These are phyloP conservation scores for Termitomyces sp. DNA, from an alignment of 1,284 basidiomycete genomes.

Conservation along the genomic window DNA sequence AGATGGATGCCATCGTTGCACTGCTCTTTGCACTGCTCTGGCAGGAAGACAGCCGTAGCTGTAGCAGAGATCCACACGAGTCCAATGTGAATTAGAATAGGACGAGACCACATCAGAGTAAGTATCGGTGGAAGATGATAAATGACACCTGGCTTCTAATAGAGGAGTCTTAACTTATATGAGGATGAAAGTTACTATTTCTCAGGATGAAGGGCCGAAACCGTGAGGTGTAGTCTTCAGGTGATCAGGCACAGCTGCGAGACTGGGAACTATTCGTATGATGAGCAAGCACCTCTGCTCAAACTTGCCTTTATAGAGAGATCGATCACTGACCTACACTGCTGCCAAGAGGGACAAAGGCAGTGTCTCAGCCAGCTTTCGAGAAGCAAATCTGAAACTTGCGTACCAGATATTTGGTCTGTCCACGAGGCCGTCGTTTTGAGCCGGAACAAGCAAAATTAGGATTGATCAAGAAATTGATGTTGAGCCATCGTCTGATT, in stretches of 20 bases:
- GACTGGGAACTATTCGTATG: too few species aligned
- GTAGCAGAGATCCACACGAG: neutral
- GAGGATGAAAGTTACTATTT: neutral
- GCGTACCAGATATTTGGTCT: neutral
- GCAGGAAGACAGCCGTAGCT: neutral
- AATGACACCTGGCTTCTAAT: neutral
- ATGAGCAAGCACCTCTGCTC: too few species aligned
- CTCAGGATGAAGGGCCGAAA: neutral
- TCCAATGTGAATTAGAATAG: neutral
- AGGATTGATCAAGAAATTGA: neutral
- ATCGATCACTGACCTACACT: too few species aligned
- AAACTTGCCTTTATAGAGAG: too few species aligned
- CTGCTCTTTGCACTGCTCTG: constrained; percentile 13
- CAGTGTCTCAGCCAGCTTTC: neutral
- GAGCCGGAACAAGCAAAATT: neutral
- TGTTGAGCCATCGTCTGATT: too few species aligned
- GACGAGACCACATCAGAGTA: neutral
- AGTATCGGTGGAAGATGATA: neutral
- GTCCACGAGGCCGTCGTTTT: neutral
- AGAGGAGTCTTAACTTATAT: neutral
- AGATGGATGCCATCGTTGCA: constrained; percentile 30
- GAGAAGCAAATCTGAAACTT: neutral
- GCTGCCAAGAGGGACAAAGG: neutral
- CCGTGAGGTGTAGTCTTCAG: neutral
- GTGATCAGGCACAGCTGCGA: neutral